These are phyloP conservation scores for Olyra latifolia DNA, from an alignment of 176 grass and related monocot genomes.

Conservation along the genomic window DNA sequence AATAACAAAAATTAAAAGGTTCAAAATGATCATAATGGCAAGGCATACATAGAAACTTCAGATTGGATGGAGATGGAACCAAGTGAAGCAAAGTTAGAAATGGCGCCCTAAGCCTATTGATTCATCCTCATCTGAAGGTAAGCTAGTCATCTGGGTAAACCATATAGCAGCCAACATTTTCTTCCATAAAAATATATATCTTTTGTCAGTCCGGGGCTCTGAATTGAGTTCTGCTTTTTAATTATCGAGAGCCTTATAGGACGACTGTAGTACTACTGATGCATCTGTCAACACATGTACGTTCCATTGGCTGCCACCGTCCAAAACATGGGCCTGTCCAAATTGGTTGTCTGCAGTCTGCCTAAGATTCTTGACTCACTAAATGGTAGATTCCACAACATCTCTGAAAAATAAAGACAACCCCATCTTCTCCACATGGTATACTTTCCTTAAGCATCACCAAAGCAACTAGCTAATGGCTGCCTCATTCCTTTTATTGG, in stretches of 20 bases:
- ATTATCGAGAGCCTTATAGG: neutral
- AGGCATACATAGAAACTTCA: neutral
- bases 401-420: no score
- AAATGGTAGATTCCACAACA: no score
- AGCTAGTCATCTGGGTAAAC: neutral
- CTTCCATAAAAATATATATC: no score
- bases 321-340: neutral
- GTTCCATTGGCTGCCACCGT: neutral
- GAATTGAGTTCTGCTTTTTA: no score
- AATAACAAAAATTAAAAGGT: no score
- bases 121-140: neutral
- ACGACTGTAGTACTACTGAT: neutral
- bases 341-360: neutral
- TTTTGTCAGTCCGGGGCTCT: neutral
- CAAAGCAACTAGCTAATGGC: no score
- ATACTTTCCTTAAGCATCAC: no score
- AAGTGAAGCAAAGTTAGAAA: neutral
- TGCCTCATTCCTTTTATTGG: no score
- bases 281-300: constrained; percentile 11
- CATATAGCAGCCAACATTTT: no score
- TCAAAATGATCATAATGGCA: neutral
- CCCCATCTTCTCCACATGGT: no score
- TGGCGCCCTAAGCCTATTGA: neutral
- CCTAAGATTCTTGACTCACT: no score
- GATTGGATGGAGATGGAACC: neutral